Conservation (phyloP, 768 basidiomycete species). For the Clathrus columnatus region DNA sequence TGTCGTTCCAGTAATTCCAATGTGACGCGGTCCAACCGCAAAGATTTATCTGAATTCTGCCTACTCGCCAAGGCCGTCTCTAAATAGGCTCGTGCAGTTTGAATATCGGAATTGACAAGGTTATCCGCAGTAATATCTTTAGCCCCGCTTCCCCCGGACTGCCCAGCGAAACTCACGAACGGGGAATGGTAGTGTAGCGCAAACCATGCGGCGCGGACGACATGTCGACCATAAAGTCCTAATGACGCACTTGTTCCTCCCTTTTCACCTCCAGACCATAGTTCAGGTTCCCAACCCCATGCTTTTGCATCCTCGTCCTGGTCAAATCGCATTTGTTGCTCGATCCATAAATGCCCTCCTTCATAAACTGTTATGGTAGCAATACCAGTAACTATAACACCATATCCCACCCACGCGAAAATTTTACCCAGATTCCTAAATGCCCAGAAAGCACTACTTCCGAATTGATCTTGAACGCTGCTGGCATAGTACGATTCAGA, state of each 20-base stretch:
- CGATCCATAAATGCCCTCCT: slow-evolving; percentile 54
- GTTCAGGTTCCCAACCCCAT: slow-evolving; percentile 66
- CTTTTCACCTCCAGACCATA: slow-evolving; percentile 29
- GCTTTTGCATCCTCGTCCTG: slow-evolving; percentile 41
- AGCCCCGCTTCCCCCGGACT: slow-evolving; percentile 26
- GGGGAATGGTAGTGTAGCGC: slow-evolving; percentile 47
- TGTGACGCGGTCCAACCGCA: slow-evolving; percentile 42
- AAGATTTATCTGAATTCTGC: slow-evolving; percentile 26
- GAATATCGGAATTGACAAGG: slow-evolving; percentile 46
- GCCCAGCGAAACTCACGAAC: slow-evolving; percentile 30
- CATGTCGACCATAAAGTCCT: slow-evolving; percentile 51
- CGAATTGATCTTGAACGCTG: slow-evolving; percentile 3
- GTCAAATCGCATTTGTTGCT: slow-evolving; percentile 43
- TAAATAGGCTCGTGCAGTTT: slow-evolving; percentile 46
- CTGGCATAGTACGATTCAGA: background rate
- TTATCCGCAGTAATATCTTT: slow-evolving; percentile 29
- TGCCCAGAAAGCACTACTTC: background rate
- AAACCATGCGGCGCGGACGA: slow-evolving; percentile 65
- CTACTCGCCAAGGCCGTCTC: slow-evolving; percentile 30
- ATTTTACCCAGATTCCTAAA: slow-evolving; percentile 6
- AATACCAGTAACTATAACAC: slow-evolving; percentile 25
- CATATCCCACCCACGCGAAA: slow-evolving; percentile 1
- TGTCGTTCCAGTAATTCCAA: slow-evolving; percentile 45
- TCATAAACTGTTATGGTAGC: slow-evolving; percentile 44
- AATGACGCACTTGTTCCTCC: slow-evolving; percentile 71